Percentiles rank a stretch among this genome's conserved stretches.
Conservation (phyloP, 129 eudicot genomes). For the Saussurea involucrata region DNA sequence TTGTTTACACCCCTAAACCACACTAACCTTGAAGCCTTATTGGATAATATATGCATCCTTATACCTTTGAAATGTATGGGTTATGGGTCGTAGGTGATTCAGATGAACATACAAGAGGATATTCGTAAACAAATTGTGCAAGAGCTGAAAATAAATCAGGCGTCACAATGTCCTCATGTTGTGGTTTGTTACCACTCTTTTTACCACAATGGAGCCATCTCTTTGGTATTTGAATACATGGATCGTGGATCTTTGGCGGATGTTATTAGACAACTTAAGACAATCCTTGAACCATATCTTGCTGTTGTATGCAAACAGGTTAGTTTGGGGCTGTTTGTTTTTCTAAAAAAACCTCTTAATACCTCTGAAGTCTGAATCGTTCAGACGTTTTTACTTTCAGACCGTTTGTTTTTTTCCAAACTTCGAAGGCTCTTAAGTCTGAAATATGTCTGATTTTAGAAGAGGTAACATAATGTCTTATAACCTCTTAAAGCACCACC, state of each 20-base stretch:
- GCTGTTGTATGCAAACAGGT: constrained; percentile 99
- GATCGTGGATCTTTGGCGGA: constrained; percentile 94
- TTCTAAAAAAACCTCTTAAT: too few relatives aligned
- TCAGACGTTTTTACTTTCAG: too few relatives aligned
- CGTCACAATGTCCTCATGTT: constrained; percentile 81
- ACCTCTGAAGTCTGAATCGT: too few relatives aligned
- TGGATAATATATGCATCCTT: neutral
- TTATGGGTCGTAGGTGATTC: constrained; percentile 64
- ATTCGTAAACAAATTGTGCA: constrained; percentile 97
- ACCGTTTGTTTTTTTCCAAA: too few relatives aligned
- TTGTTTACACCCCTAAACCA: neutral
- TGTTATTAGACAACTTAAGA: constrained; percentile 85
- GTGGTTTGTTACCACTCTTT: constrained; percentile 94
- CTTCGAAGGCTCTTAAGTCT: too few relatives aligned
- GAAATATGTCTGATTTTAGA: too few relatives aligned
- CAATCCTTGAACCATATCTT: constrained; percentile 96
- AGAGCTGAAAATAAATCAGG: constrained; percentile 93
- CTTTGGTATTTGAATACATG: constrained; percentile 94
- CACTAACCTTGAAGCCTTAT: neutral
- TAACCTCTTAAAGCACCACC: too few relatives aligned
- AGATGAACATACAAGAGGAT: constrained; percentile 97
- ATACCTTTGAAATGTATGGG: neutral
- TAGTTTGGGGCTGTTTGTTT: constrained; percentile 8
- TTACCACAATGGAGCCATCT: constrained; percentile 92
- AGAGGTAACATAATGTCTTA: too few relatives aligned